A percentile compares a stretch with the other conserved stretches of the same genome.
Evolutionary conservation across 371 early-diverging fungal species (phyloP).

Genomic region (Capillidium heterosporum): DNA sequence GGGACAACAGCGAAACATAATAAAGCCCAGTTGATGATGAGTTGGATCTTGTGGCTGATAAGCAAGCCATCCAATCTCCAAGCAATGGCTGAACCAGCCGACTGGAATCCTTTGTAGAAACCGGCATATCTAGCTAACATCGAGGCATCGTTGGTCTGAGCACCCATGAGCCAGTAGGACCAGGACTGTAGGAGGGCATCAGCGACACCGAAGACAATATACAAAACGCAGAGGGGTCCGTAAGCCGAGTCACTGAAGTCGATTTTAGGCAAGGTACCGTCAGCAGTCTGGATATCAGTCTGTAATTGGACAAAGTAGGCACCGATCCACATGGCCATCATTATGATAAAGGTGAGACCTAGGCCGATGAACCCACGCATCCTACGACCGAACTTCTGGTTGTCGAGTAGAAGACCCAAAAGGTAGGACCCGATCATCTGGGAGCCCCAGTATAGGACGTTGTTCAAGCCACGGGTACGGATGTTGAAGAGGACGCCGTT

Average conservation of each 20-base stretch:
- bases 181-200: slow-evolving; percentile 45
- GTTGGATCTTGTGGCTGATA: slow-evolving; percentile 11
- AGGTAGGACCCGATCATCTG: slow-evolving; percentile 38
- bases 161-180: slow-evolving; percentile 52
- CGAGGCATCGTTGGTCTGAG: slow-evolving; percentile 46
- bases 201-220: slow-evolving; percentile 35
- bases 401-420: slow-evolving; percentile 35
- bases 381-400: slow-evolving; percentile 18
- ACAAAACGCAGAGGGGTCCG: slow-evolving; percentile 36
- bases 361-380: slow-evolving; percentile 31
- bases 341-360: slow-evolving; percentile 18
- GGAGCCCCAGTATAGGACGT: slow-evolving; percentile 44
- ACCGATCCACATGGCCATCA: slow-evolving; percentile 37
- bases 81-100: slow-evolving; percentile 19
- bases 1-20: slow-evolving; percentile 13
- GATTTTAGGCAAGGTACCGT: slow-evolving; percentile 15
- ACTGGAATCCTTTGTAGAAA: slow-evolving; percentile 22
- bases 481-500: slow-evolving; percentile 31
- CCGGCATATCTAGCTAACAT: slow-evolving; percentile 49
- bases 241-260: slow-evolving; percentile 18
- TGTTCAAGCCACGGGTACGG: slow-evolving; percentile 42
- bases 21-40: slow-evolving; percentile 21
- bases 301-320: slow-evolving; percentile 30
- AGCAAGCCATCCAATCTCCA: slow-evolving; percentile 16
- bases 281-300: background rate